Evolutionary conservation across 306 rosid species (phyloP), one percentile per base, ranked within the genome.

Genomic region (Cyclanthera cordifolia): DNA sequence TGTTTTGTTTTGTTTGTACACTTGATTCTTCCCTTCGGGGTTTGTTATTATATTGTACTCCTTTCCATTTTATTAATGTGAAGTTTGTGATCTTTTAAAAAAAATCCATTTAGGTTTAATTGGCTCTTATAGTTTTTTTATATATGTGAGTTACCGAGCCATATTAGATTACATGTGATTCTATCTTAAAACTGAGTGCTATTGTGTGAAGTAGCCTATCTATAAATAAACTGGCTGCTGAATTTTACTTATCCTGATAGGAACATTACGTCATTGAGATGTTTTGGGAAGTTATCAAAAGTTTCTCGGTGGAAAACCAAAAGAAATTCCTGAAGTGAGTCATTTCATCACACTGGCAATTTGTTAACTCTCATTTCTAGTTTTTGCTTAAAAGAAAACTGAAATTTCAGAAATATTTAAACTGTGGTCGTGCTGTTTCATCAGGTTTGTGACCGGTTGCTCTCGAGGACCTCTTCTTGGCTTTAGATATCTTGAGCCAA

Each of bases 381-480:
- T 54, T 70, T 30, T 3, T 52, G 66, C 27, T 34, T n/a, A 5
- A 34, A 34, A 34, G 41, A 7, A 58, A 66, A 28, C 59, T 46
- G 68, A 67, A 13, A 53, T 12, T 73, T 45, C 5, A 53, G 43
- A 37, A 68, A 69, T 78, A 66, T 67, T 51, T 71, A 63, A 58
- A 66, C 28, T 66, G 37, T n/a, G 71, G 61, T 68, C 14, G 27
- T 21, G 8, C 69, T 27, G 27, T 55, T 67, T 72, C 49, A 72
- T 53, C 84, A 92, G 98, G 84, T 93, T 93, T 83, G 99, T 90
- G 76, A 89, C 99, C 11, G 96, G 99, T 71, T 93, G 99, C 80
- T 93, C 99, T 19, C 85, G 99, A 41, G 99, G 99, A 72, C 99
- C 99, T 17, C 81, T 93, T 80, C 96, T 93, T 70, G 99, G 99